A percentile compares a stretch with the other conserved stretches of the same genome.
These are phyloP conservation scores for Huntiella decipiens DNA, from an alignment of 2,329 filamentous ascomycete species.

Conservation along the genomic window DNA sequence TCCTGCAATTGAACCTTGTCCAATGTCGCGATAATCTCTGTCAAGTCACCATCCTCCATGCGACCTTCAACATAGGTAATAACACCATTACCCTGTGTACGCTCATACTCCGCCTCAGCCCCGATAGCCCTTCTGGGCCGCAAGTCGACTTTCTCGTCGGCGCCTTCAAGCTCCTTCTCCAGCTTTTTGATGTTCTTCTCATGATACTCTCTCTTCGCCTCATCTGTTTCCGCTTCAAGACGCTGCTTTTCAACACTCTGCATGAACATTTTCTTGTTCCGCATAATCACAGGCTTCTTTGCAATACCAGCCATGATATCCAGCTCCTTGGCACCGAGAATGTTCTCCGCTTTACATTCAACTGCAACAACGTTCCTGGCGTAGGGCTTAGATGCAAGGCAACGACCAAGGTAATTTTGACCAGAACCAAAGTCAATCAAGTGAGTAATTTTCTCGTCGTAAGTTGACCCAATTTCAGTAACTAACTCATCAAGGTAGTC, in stretches of 20 bases:
- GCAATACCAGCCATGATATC: slow-evolving; percentile 67
- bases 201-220: slow-evolving; percentile 17
- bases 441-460: slow-evolving; percentile 51
- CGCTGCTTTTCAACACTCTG: slow-evolving; percentile 30
- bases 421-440: slow-evolving; percentile 92
- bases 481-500: slow-evolving; percentile 52
- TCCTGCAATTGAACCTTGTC: slow-evolving; percentile 16
- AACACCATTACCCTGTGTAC: slow-evolving; percentile 43
- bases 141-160: slow-evolving; percentile 21
- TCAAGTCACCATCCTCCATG: slow-evolving; percentile 54
- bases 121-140: slow-evolving; percentile 29
- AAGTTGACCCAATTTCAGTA: slow-evolving; percentile 34
- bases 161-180: slow-evolving; percentile 11
- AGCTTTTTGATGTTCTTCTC: slow-evolving; percentile 11
- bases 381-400: slow-evolving; percentile 69
- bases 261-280: slow-evolving; percentile 67
- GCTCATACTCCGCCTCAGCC: slow-evolving; percentile 29
- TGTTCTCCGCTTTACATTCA: slow-evolving; percentile 72
- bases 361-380: slow-evolving; percentile 77
- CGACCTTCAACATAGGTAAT: slow-evolving; percentile 63
- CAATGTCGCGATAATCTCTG: slow-evolving; percentile 45
- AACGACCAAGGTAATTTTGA: slow-evolving; percentile 85
- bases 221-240: slow-evolving; percentile 25
- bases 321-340: slow-evolving; percentile 63
- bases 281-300: slow-evolving; percentile 50